Evolutionary conservation across 2,329 filamentous ascomycete species (phyloP).

Genomic region (Cercospora sp.): DNA sequence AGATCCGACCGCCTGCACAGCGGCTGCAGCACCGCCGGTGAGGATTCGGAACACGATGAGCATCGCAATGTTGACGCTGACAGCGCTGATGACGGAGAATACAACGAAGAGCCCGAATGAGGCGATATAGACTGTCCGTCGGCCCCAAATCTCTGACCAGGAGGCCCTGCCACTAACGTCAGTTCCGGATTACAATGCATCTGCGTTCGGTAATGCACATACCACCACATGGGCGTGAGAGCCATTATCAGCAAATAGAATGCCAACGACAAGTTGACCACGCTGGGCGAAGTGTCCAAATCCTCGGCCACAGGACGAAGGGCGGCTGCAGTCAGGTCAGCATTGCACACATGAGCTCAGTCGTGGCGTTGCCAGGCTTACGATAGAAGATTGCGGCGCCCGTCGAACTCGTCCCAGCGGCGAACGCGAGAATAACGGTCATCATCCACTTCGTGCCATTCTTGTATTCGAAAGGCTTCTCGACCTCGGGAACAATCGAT

Average conservation of each 20-base stretch:
- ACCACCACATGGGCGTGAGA: constrained; percentile 82
- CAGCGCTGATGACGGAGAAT: constrained; percentile 68
- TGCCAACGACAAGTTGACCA: constrained; percentile 73
- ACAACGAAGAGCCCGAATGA: constrained; percentile 72
- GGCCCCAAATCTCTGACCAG: constrained; percentile 49
- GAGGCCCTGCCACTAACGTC: not conserved
- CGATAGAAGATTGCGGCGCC: not conserved
- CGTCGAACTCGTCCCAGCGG: not conserved
- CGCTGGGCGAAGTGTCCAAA: constrained; percentile 61
- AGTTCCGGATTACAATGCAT: constrained; percentile 47
- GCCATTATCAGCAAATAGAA: constrained; percentile 77
- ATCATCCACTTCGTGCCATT: not conserved
- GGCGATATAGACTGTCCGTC: constrained; percentile 72
- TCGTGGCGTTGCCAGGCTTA: not conserved
- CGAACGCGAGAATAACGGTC: not conserved
- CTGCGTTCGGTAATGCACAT: not conserved
- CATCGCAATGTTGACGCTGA: constrained; percentile 70
- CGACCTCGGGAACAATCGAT: not conserved
- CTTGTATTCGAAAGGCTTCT: not conserved
- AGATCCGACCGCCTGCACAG: constrained; percentile 77
- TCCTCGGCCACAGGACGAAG: constrained; percentile 63
- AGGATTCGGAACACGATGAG: constrained; percentile 74
- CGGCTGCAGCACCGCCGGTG: constrained; percentile 72
- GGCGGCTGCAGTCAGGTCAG: constrained; percentile 40
- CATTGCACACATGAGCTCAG: not conserved